Base-by-base conservation (phyloP, 345 rosid genomes). In the Brassica cretica region DNA sequence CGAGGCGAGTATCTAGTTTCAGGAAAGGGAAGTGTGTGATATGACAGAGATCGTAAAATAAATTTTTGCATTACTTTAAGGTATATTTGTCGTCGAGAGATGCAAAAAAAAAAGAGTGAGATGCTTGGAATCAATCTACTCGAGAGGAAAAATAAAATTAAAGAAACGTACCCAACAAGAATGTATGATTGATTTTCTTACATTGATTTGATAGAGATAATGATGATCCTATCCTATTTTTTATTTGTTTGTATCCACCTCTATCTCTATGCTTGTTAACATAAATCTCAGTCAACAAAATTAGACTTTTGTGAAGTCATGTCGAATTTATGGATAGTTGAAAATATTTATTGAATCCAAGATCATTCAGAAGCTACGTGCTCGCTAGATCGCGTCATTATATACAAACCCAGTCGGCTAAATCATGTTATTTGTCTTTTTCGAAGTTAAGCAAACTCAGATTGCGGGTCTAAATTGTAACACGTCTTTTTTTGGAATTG, bases 151-250 rank as follows among this genome's bases (percentile, higher is more conserved):
- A 18, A 59, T 58, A 9, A 16, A 63, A 35, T 27, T 11, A 62
- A 61, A 68, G 66, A 73, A 68, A 79, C 70, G 64, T 73, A 68
- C 66, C 78, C 51, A 73, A 79, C 78, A 15, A 73, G 49, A 46
- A 63, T 56, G 61, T 30, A 73, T 78, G 81, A 67, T 78, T 66
- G 82, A 19, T 68, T 61, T 67, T 49, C 71, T 73, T 77, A 51
- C n/a, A 25, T 51, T 51, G 66, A 72, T 73, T 41, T 67, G 82
- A 79, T 68, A 68, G 82, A 61, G 82, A 73, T 79, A 73, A 74
- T 73, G 70, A 11, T 73, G 74, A 73, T 79, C 64, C 64, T 18
- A 11, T 78, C 41, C 56, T 66, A 24, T 70, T 25, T 70, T 51
- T 37, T 44, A 65, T 65, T 41, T 71, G 67, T 41, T 66, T 56